These are phyloP conservation scores for Mucor saturninus DNA, from an alignment of 371 early-diverging fungal species.

Conservation along the genomic window DNA sequence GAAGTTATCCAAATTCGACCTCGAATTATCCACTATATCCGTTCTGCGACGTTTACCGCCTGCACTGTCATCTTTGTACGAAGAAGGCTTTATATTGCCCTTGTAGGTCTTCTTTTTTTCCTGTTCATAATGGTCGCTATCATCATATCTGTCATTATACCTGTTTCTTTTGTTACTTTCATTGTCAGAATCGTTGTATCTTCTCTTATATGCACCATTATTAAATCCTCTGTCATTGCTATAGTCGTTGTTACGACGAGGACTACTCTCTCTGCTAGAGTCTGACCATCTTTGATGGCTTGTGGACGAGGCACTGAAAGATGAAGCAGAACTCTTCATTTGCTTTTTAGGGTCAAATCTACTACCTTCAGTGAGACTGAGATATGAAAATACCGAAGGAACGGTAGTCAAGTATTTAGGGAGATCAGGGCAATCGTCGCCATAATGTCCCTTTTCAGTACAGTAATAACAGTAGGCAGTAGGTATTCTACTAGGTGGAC, in stretches of 20 bases:
- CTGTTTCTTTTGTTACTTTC: background rate
- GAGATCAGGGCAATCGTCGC: constrained; percentile 28
- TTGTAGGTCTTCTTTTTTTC: background rate
- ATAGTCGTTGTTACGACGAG: background rate
- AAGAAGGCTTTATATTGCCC: background rate
- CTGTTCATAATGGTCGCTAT: background rate
- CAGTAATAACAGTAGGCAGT: constrained; percentile 25
- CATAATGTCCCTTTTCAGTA: constrained; percentile 24
- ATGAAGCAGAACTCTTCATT: constrained; percentile 3
- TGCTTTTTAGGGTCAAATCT: constrained; percentile 12
- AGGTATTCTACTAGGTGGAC: background rate
- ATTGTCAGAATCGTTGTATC: background rate
- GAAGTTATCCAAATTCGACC: constrained; percentile 8
- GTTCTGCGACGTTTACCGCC: constrained; percentile 6
- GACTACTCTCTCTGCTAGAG: constrained; percentile 17
- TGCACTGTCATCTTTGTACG: constrained; percentile 1
- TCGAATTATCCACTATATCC: background rate
- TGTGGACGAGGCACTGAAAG: background rate
- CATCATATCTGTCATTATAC: background rate
- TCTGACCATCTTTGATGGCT: constrained; percentile 13
- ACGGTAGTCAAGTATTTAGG: constrained; percentile 1
- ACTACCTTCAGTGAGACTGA: constrained; percentile 5
- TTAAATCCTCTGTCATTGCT: background rate
- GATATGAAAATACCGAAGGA: constrained; percentile 21
- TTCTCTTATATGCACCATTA: background rate